A percentile compares a stretch with the other conserved stretches of the same genome.
phyloP scores from a whole-genome alignment of 177 flowering plant species.

The Tripterygium wilfordii region DNA sequence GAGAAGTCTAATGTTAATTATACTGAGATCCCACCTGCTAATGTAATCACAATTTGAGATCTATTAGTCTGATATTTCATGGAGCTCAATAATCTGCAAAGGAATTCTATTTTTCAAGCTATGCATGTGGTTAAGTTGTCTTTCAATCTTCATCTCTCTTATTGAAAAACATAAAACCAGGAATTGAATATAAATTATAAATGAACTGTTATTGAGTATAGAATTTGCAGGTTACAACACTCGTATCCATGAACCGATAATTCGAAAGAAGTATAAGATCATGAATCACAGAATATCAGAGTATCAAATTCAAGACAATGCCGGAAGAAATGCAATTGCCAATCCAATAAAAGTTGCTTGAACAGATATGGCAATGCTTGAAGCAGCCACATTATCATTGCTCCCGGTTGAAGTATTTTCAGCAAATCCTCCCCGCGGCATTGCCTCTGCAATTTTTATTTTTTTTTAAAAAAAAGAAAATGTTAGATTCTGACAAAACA shows the following conservation, averaged over 20 bases:
- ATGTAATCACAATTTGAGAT: slow-evolving; percentile 21
- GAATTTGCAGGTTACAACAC: neutral
- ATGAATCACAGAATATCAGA: too few species aligned
- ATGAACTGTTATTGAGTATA: too few species aligned
- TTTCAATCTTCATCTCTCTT: too few species aligned
- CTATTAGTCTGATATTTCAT: neutral
- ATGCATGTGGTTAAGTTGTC: too few species aligned
- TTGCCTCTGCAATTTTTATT: too few species aligned
- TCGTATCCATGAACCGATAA: neutral
- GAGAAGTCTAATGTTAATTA: slow-evolving; percentile 19
- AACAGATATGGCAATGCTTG: slow-evolving; percentile 4
- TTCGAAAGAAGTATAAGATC: neutral
- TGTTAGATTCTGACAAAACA: too few species aligned
- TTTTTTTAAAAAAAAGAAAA: too few species aligned
- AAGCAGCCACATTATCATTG: slow-evolving; percentile 1
- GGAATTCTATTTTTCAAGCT: too few species aligned
- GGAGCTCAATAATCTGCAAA: too few species aligned
- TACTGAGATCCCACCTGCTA: slow-evolving; percentile 34
- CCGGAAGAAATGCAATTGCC: slow-evolving; percentile 2
- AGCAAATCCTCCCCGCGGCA: neutral
- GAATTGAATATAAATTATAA: too few species aligned
- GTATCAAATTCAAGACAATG: neutral
- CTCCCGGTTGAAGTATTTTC: slow-evolving; percentile 4
- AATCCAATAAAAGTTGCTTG: slow-evolving; percentile 3
- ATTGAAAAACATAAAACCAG: too few species aligned